A percentile compares a stretch with the other conserved stretches of the same genome.
phyloP scores from a whole-genome alignment of 805 yeast genomes.

The Schwanniomyces occidentalis region DNA sequence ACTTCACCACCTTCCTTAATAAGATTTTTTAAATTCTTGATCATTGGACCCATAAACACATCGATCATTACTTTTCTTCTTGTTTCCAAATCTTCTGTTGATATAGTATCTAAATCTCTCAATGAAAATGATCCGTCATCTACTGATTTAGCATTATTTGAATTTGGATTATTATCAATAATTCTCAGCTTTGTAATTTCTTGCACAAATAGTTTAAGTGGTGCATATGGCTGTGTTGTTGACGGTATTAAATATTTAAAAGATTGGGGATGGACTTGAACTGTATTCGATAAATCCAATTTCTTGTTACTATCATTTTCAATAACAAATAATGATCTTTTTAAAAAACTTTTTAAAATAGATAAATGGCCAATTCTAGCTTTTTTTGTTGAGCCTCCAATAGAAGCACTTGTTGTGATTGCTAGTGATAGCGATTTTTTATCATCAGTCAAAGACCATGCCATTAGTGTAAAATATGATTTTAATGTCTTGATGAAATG shows the following conservation, averaged over 20 bases:
- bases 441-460: conserved; percentile 61
- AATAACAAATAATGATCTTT: conserved; percentile 39
- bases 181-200: conserved; percentile 18
- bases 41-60: conserved; percentile 50
- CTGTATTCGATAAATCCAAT: conserved; percentile 14
- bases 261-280: conserved; percentile 48
- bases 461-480: conserved; percentile 66
- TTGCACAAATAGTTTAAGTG: conserved; percentile 57
- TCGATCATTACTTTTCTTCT: conserved; percentile 55
- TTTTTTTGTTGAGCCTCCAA: conserved; percentile 35
- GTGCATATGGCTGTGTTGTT: conserved; percentile 62
- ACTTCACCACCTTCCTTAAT: conserved; percentile 73
- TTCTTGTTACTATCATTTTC: conserved; percentile 13
- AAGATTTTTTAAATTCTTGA: conserved; percentile 48
- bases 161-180: conserved; percentile 3
- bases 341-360: conserved; percentile 45
- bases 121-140: conserved; percentile 27
- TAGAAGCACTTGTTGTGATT: conserved; percentile 30
- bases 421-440: conserved; percentile 37
- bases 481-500: conserved; percentile 70
- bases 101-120: conserved; percentile 43
- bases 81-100: conserved; percentile 63
- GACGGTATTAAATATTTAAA: conserved; percentile 53
- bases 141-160: not conserved
- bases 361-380: conserved; percentile 43